These are phyloP conservation scores for Populus hybrid DNA, from an alignment of 441 rosid species.

Conservation along the genomic window DNA sequence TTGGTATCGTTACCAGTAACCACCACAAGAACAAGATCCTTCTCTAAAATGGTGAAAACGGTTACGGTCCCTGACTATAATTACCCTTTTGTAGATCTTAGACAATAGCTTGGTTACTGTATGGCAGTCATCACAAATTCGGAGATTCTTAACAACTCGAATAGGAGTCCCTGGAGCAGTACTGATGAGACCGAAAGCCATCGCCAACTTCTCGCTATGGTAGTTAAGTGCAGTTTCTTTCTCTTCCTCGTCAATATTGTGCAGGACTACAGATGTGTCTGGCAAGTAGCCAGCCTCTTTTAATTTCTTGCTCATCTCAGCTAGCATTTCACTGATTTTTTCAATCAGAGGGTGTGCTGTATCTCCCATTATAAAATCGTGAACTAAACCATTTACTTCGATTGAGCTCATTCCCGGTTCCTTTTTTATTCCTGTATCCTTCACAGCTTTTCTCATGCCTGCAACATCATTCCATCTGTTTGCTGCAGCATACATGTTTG, in stretches of 20 bases:
- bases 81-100: slow-evolving; percentile 23
- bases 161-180: slow-evolving; percentile 27
- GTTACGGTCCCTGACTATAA: slow-evolving; percentile 31
- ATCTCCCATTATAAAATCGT: slow-evolving; percentile 26
- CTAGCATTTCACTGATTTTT: slow-evolving; percentile 23
- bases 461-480: slow-evolving; percentile 35
- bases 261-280: slow-evolving; percentile 18
- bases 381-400: slow-evolving; percentile 25
- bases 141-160: slow-evolving; percentile 30
- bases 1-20: slow-evolving; percentile 23
- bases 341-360: slow-evolving; percentile 14
- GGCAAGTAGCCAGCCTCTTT: slow-evolving; percentile 24
- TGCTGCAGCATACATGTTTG: slow-evolving; percentile 34
- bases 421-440: slow-evolving; percentile 23
- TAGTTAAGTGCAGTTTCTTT: slow-evolving; percentile 20
- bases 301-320: slow-evolving; percentile 23
- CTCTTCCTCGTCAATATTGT: slow-evolving; percentile 25
- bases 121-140: slow-evolving; percentile 36
- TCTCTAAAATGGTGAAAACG: slow-evolving; percentile 36
- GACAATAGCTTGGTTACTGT: slow-evolving; percentile 32
- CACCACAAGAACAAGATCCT: slow-evolving; percentile 34
- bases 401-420: slow-evolving; percentile 37
- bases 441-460: slow-evolving; percentile 25
- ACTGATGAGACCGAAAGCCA: slow-evolving; percentile 32
- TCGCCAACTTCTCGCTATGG: slow-evolving; percentile 34